Evolutionary conservation across 148 eudicot species (phyloP), one percentile per base, ranked within the genome.

Genomic region (Chenopodium suecicum): DNA sequence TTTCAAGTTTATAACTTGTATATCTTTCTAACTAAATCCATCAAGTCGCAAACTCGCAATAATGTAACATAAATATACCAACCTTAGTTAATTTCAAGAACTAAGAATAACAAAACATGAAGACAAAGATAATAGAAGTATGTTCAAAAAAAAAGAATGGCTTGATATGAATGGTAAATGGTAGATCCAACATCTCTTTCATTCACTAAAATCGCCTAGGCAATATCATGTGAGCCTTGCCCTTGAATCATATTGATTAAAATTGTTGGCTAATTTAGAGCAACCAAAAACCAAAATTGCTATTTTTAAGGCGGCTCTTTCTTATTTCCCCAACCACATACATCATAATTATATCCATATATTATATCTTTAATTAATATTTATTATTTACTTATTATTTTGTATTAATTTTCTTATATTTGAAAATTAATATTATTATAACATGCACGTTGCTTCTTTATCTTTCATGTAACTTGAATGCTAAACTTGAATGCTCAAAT

Each of bases 401-500:
- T 4, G 62, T 22, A 19, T 66, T 13, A 25, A 27, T 56, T 12
- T 29, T 46, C 34, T 1, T 14, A 41, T 62, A 7, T 65, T 64
- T 17, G 7, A 2, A 63, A 44, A 17, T 12, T 12, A 1, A 60
- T 34, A 3, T 14, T 41, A 31, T 25, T 23, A 25, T 31, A 80
- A 68, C 71, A 77, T 66, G 83, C 82, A 85, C 65, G 82, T 73
- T 77, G 62, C 14, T 73, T 73, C 80, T 25, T 32, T 76, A 72
- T 79, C 79, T 72, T 4, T 75, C 85, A 86, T 68, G 88, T 86
- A 83, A 75, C 48, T 7, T 31, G 73, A 81, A 47, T 32, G 54
- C 78, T 78, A 23, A 83, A 75, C 48, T 7, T 31, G 73, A 81
- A 47, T 32, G 54, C 78, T 78, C 73, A 74, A 78, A 78, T 83